Conservation (phyloP, 2,329 filamentous ascomycete genomes). For the Byssothecium circinans region DNA sequence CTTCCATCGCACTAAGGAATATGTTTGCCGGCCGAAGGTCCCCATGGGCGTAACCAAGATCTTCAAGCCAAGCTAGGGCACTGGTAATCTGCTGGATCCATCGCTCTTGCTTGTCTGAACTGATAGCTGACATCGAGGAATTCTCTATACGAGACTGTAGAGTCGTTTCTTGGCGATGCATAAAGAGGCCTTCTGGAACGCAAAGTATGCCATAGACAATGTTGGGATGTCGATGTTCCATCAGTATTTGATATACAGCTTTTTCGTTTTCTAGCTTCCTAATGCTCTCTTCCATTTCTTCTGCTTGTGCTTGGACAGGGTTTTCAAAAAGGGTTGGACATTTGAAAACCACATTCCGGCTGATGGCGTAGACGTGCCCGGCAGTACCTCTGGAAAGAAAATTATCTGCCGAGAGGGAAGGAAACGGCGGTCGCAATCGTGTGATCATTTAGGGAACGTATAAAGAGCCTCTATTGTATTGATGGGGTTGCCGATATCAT, state of each 20-base stretch:
- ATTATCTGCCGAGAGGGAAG: slow-evolving; percentile 4
- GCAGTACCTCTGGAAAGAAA: slow-evolving; percentile 6
- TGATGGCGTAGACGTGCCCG: slow-evolving; percentile 6
- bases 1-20: slow-evolving; percentile 6
- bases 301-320: slow-evolving; percentile 2
- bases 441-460: slow-evolving; percentile 5
- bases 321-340: slow-evolving; percentile 5
- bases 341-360: slow-evolving; percentile 6
- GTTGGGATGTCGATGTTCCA: slow-evolving; percentile 8
- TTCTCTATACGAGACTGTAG: slow-evolving; percentile 4
- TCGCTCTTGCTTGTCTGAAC: slow-evolving; percentile 6
- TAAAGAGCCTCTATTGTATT: no score
- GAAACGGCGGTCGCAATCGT: slow-evolving; percentile 8
- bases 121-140: slow-evolving; percentile 3
- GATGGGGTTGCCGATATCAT: no score
- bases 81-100: slow-evolving; percentile 12
- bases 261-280: slow-evolving; percentile 6
- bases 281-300: slow-evolving; percentile 6
- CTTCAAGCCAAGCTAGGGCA: slow-evolving; percentile 9
- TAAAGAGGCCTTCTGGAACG: slow-evolving; percentile 3
- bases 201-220: slow-evolving; percentile 5
- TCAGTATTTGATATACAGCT: slow-evolving; percentile 4
- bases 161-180: slow-evolving; percentile 7
- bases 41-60: slow-evolving; percentile 11
- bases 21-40: slow-evolving; percentile 12